Percentiles rank a stretch among this genome's conserved stretches.
Evolutionary conservation across 139 green algal species (phyloP).

Genomic region (Ettlia oleoabundans): DNA sequence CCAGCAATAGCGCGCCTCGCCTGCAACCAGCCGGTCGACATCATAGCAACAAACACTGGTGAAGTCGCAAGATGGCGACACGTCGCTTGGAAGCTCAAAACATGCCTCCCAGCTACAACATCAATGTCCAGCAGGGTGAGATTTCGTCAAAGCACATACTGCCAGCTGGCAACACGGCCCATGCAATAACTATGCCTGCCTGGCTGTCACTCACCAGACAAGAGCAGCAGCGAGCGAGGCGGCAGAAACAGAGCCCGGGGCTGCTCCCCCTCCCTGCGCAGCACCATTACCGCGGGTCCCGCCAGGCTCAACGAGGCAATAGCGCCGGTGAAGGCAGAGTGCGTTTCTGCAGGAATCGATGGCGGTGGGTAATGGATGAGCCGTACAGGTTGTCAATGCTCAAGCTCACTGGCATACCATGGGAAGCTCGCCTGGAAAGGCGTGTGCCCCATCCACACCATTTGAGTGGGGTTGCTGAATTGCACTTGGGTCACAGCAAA

Average conservation of each 20-base stretch:
- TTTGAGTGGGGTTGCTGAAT: too few species aligned
- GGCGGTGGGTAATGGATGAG: neutral
- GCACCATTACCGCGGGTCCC: conserved; percentile 83
- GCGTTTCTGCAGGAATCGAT: conserved; percentile 73
- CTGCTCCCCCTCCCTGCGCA: conserved; percentile 59
- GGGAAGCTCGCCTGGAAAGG: neutral
- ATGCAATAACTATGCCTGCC: neutral
- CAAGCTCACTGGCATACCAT: too few species aligned
- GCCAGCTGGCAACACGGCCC: too few species aligned
- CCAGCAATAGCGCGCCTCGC: conserved; percentile 88
- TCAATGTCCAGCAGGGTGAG: too few species aligned
- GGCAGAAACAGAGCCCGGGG: conserved; percentile 75
- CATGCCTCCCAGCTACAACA: too few species aligned
- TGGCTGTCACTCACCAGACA: conserved; percentile 48
- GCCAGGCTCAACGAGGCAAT: conserved; percentile 89
- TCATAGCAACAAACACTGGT: neutral
- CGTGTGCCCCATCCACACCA: too few species aligned
- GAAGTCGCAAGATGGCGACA: too few species aligned
- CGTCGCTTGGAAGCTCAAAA: too few species aligned
- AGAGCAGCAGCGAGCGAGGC: conserved; percentile 82
- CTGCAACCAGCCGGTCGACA: too few species aligned
- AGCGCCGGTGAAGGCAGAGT: conserved; percentile 89
- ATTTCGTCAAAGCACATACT: too few species aligned
- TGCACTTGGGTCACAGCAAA: too few species aligned
- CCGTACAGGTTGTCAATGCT: too few species aligned